Conservation (phyloP, 2,329 filamentous ascomycete genomes). For the Colletotrichum musae region DNA sequence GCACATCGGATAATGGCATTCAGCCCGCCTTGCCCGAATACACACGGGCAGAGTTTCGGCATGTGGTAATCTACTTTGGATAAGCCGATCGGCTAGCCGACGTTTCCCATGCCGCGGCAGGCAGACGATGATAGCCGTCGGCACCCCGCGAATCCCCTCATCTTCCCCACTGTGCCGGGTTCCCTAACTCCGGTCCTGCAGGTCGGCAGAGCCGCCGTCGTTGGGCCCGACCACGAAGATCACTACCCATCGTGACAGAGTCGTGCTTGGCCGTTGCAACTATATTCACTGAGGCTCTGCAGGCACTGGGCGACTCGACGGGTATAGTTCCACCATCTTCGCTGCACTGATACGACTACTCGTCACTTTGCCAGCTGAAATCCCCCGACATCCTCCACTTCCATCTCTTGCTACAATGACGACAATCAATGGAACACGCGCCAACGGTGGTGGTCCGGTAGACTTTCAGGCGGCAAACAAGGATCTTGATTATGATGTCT, state of each 20-base stretch:
- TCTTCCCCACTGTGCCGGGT: neutral
- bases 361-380: neutral
- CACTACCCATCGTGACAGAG: no score
- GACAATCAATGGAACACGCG: constrained; percentile 1
- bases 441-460: neutral
- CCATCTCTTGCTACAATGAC: neutral
- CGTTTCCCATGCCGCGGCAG: no score
- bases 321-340: no score
- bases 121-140: neutral
- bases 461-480: constrained; percentile 32
- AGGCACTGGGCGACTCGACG: no score
- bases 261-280: no score
- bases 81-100: neutral
- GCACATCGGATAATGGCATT: no score
- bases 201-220: no score
- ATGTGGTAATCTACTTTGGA: neutral
- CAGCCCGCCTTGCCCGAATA: no score
- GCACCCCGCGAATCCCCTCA: constrained; percentile 22
- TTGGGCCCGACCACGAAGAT: no score
- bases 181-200: neutral
- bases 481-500: constrained; percentile 51
- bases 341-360: no score
- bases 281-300: no score
- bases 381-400: neutral
- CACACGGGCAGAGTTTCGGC: no score